These are phyloP conservation scores for Pseudonitzschia pungens DNA, from an alignment of 108 stramenopile species.

Conservation along the genomic window DNA sequence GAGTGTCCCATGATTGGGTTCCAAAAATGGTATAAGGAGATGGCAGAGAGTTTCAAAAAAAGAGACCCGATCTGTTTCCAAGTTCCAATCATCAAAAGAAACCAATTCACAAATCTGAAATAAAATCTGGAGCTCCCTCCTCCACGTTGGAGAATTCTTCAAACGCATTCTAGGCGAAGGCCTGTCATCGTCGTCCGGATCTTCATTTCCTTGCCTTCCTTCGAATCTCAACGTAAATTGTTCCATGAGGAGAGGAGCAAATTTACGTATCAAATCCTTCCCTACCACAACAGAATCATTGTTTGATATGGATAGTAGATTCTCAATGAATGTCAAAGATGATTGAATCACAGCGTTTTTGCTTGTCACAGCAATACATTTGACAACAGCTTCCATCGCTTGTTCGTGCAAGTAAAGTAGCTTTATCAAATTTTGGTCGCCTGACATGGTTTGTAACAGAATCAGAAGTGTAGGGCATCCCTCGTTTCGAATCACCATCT, in stretches of 20 bases:
- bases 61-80: constrained; percentile 1
- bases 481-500: constrained; percentile 61
- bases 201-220: constrained; percentile 4
- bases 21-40: constrained; percentile 71
- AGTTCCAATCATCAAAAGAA: constrained; percentile 24
- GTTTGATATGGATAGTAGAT: constrained; percentile 48
- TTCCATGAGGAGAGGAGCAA: constrained; percentile 56
- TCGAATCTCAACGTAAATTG: constrained; percentile 59
- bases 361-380: constrained; percentile 62
- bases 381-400: constrained; percentile 54
- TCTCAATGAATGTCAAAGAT: constrained; percentile 61
- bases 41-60: constrained; percentile 49
- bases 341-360: constrained; percentile 47
- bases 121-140: constrained; percentile 63
- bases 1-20: constrained; percentile 42
- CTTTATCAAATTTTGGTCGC: constrained; percentile 42
- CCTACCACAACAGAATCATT: constrained; percentile 11
- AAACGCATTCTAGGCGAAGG: not conserved
- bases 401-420: constrained; percentile 43
- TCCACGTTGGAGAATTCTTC: constrained; percentile 35
- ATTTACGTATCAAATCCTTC: constrained; percentile 18
- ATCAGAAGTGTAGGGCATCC: constrained; percentile 66
- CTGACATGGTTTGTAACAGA: constrained; percentile 60
- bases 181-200: not conserved
- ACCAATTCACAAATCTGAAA: constrained; percentile 69